phyloP scores from a whole-genome alignment of 495 filamentous ascomycete genomes.

The Chaetomium fimeti region DNA sequence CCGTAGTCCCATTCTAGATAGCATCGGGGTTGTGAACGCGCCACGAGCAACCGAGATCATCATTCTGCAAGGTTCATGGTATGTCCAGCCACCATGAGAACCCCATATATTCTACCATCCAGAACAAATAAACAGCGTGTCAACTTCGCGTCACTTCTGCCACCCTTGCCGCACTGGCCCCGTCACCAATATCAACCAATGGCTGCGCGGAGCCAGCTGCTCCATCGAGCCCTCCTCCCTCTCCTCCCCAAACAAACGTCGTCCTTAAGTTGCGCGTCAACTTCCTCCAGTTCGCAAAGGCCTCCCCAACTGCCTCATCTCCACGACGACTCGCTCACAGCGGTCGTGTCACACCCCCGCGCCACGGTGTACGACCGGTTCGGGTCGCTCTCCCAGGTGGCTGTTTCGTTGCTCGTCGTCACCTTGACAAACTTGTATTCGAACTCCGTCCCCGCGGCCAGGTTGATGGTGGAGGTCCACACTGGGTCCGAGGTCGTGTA shows the following conservation, averaged over 20 bases:
- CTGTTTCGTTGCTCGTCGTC: conserved; percentile 49
- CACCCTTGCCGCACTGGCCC: too few relatives aligned
- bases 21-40: neutral
- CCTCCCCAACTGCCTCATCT: neutral
- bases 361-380: conserved; percentile 60
- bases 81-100: too few relatives aligned
- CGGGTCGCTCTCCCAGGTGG: conserved; percentile 64
- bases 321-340: conserved; percentile 9
- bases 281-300: too few relatives aligned
- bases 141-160: too few relatives aligned
- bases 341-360: neutral
- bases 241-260: too few relatives aligned
- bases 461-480: conserved; percentile 53
- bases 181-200: neutral
- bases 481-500: conserved; percentile 58
- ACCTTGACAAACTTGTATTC: conserved; percentile 70
- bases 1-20: neutral
- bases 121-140: neutral
- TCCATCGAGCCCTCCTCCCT: neutral
- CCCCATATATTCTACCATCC: too few relatives aligned
- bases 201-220: neutral
- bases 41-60: neutral
- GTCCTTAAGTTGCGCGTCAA: neutral
- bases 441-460: conserved; percentile 56
- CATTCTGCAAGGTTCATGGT: neutral